A percentile compares a stretch with the other conserved stretches of the same genome.
Conservation (phyloP, 495 filamentous ascomycete genomes). For the Podospora pseudopauciseta region DNA sequence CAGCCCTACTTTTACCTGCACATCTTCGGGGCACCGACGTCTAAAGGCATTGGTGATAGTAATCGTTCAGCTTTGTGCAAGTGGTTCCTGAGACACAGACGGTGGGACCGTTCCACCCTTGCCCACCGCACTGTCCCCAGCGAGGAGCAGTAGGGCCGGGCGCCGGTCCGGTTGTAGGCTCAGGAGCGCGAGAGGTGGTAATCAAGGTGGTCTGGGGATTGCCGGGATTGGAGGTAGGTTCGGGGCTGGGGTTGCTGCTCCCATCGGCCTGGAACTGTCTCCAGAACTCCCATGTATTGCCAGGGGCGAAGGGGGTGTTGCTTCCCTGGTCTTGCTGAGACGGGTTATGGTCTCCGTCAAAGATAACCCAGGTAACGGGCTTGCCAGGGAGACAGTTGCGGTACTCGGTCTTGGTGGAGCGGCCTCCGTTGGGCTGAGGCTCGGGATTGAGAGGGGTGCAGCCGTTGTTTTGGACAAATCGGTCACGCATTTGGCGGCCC, state of each 20-base stretch:
- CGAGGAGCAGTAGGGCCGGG: slow-evolving; percentile 21
- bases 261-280: slow-evolving; percentile 18
- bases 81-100: slow-evolving; percentile 28
- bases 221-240: neutral
- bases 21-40: neutral
- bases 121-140: slow-evolving; percentile 44
- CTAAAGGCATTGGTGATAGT: slow-evolving; percentile 25
- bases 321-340: slow-evolving; percentile 22
- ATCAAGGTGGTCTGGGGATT: slow-evolving; percentile 2
- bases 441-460: slow-evolving; percentile 28
- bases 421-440: slow-evolving; percentile 17
- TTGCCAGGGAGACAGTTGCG: slow-evolving; percentile 28
- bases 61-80: slow-evolving; percentile 29
- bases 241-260: neutral
- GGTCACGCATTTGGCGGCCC: slow-evolving; percentile 36
- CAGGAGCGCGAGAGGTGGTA: slow-evolving; percentile 7
- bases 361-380: slow-evolving; percentile 29
- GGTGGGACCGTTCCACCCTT: slow-evolving; percentile 35
- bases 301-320: slow-evolving; percentile 26
- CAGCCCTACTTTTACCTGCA: too few species aligned
- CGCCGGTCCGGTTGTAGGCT: slow-evolving; percentile 4
- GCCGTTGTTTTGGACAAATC: slow-evolving; percentile 38
- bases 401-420: slow-evolving; percentile 31
- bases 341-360: slow-evolving; percentile 30
- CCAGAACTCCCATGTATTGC: slow-evolving; percentile 34